Evolutionary conservation across 1,139 yeast species (phyloP).

Genomic region (Meyerozyma guilliermondii): DNA sequence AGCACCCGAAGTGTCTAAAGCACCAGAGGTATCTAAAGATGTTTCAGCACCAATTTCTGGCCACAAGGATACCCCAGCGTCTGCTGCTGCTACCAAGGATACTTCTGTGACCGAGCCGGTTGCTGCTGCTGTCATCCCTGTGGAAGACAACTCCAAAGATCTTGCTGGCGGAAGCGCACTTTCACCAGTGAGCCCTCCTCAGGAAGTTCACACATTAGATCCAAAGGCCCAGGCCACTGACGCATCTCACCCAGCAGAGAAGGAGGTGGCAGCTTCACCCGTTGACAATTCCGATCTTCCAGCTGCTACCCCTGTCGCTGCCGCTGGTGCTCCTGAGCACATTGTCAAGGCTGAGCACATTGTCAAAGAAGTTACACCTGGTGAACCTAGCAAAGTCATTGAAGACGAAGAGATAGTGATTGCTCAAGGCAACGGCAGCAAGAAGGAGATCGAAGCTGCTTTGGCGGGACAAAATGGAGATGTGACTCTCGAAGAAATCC

Average conservation of each 20-base stretch:
- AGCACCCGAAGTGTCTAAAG: too few relatives aligned
- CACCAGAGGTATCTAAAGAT: neutral
- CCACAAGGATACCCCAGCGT: neutral
- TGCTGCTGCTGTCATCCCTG: conserved; percentile 12
- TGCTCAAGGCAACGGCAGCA: conserved; percentile 29
- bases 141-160: neutral
- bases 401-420: conserved; percentile 32
- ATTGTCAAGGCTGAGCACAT: neutral
- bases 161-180: conserved; percentile 4
- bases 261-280: conserved; percentile 18
- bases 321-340: too few relatives aligned
- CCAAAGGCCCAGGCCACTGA: conserved; percentile 4
- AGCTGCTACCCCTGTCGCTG: conserved; percentile 9
- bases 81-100: conserved; percentile 4
- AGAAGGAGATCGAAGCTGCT: conserved; percentile 29
- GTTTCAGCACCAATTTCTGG: conserved; percentile 3
- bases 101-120: conserved; percentile 7
- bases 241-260: conserved; percentile 11
- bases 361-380: conserved; percentile 4
- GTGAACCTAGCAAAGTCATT: conserved; percentile 7
- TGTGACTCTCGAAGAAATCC: conserved; percentile 39
- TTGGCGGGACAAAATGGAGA: conserved; percentile 35
- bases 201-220: neutral
- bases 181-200: neutral
- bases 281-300: conserved; percentile 12